Evolutionary conservation across 306 rosid species (phyloP).

Genomic region (Benincasa hispida): DNA sequence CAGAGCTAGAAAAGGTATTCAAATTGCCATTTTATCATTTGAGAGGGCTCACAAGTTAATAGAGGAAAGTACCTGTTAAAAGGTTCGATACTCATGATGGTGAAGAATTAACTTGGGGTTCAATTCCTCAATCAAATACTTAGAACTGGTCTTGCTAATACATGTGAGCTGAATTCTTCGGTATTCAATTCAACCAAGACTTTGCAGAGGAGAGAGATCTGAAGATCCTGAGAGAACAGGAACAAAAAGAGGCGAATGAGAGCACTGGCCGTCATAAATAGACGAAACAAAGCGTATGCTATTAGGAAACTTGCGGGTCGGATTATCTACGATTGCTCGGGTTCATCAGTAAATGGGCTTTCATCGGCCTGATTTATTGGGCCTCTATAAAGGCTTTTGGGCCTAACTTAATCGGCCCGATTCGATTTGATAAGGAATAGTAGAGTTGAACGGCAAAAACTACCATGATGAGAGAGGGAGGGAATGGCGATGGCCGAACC

Average conservation of each 20-base stretch:
- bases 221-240: neutral
- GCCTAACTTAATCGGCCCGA: neutral
- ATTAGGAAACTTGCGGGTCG: neutral
- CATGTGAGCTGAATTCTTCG: neutral
- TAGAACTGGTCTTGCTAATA: neutral
- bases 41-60: neutral
- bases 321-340: neutral
- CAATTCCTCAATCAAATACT: neutral
- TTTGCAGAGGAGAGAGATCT: neutral
- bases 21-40: neutral
- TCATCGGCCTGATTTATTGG: neutral
- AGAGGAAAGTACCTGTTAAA: conserved; percentile 50
- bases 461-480: too few species aligned
- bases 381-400: neutral
- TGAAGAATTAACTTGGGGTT: neutral
- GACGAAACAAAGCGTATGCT: neutral
- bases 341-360: neutral
- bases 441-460: too few species aligned
- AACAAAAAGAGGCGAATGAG: neutral
- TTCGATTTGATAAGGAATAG: too few species aligned
- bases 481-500: too few species aligned
- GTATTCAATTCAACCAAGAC: neutral
- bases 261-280: neutral
- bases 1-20: neutral
- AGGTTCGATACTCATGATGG: conserved; percentile 41